Evolutionary conservation across 768 basidiomycete genomes (phyloP).

Genomic region (Mycena alexandri): DNA sequence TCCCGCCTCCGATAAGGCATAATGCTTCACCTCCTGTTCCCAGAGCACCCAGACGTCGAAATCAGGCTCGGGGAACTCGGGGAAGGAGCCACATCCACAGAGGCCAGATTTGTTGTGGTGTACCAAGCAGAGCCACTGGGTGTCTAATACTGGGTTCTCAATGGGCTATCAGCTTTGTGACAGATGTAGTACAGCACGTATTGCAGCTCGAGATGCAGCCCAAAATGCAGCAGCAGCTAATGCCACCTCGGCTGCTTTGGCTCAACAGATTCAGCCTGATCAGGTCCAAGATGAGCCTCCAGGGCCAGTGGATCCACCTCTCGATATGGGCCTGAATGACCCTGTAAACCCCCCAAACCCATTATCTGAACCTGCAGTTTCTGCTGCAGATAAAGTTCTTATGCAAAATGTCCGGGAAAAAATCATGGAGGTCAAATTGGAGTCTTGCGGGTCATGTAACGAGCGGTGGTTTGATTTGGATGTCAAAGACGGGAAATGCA

Average conservation of each 20-base stretch:
- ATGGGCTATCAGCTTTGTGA: not conserved
- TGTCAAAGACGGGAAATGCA: slow-evolving; percentile 13
- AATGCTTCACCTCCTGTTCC: not conserved
- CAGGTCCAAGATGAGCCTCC: not conserved
- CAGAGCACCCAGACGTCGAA: not conserved
- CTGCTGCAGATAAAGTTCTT: not conserved
- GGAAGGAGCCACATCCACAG: not conserved
- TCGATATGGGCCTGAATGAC: not conserved
- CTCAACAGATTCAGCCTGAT: not conserved
- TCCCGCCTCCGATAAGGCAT: not conserved
- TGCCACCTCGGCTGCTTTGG: not conserved
- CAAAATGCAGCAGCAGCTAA: not conserved
- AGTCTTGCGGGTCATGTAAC: slow-evolving; percentile 7
- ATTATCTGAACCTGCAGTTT: not conserved
- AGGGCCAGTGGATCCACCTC: not conserved
- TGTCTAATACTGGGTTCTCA: not conserved
- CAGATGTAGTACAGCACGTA: not conserved
- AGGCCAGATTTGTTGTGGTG: not conserved
- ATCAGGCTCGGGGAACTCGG: not conserved
- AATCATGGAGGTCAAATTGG: slow-evolving; percentile 10
- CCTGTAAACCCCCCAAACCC: not conserved
- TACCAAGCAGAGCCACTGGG: not conserved
- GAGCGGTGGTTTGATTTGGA: slow-evolving; percentile 31
- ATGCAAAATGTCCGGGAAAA: slow-evolving; percentile 10
- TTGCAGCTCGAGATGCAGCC: too few relatives aligned